Evolutionary conservation across 2,329 filamentous ascomycete species (phyloP), one percentile per base, ranked within the genome.

Genomic region (Clarireedia sp.): DNA sequence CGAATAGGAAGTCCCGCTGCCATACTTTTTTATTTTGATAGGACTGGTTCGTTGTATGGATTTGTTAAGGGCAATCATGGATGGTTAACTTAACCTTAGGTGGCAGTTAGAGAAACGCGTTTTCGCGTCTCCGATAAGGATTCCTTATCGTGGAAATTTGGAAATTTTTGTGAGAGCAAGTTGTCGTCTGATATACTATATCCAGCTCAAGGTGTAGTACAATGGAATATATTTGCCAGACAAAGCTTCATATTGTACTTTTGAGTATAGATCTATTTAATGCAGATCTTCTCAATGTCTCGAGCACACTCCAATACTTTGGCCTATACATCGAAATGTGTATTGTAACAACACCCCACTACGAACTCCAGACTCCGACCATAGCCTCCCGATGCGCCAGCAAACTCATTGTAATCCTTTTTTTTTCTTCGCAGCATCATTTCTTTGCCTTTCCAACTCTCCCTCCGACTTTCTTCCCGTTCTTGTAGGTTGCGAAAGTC

Each of bases 401-500:
- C 16, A 48, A 48, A 17, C 14, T 19, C 29, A 33, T 33, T 33
- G 12, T 33, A 4, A 33, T 33, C 10, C 12, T 2, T 12, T 33
- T 2, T 12, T 33, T 17, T 46, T 24, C 43, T 23, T 46, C 43
- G 7, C 46, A 44, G 14, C 41, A 23, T 24, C 19, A 21, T 21
- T 51, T 29, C 40, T 23, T 41, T 8, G 9, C n/a, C 29, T 37
- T 49, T 6, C 38, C 63, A 17, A 52, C 59, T 10, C 52, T 47
- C 24, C 40, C 54, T 29, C 73, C 75, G 60, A 71, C 71, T 53
- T 70, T 73, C 60, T 74, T 69, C 59, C 75, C 74, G 56, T 81
- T 77, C 59, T 76, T 76, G 66, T 78, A 82, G 64, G 77, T 82
- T 52, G 75, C 75, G 59, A 85, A 86, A 21, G 82, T 79, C 58